Evolutionary conservation across 2,329 filamentous ascomycete species (phyloP).

Genomic region (Acrocalymma vagum): DNA sequence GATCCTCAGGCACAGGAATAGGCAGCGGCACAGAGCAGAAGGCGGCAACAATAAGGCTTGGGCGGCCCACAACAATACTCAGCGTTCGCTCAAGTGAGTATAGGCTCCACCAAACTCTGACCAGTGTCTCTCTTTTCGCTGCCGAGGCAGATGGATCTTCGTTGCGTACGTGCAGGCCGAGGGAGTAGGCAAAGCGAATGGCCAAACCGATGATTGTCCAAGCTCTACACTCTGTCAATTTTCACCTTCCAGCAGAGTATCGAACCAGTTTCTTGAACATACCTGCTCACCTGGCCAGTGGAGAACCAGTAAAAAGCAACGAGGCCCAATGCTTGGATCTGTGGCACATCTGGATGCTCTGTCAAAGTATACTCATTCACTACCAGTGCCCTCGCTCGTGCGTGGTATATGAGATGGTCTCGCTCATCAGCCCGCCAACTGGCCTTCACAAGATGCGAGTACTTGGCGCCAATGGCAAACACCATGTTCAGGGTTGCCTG

Average conservation of each 20-base stretch:
- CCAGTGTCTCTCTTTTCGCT: conserved; percentile 43
- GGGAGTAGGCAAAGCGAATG: conserved; percentile 45
- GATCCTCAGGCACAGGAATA: conserved; percentile 29
- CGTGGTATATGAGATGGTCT: conserved; percentile 50
- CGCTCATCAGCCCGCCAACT: conserved; percentile 31
- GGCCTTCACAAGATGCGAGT: conserved; percentile 43
- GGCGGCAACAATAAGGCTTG: conserved; percentile 46
- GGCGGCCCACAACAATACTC: conserved; percentile 50
- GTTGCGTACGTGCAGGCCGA: conserved; percentile 51
- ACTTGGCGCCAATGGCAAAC: conserved; percentile 52
- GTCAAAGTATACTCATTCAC: conserved; percentile 37
- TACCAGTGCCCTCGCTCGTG: conserved; percentile 45
- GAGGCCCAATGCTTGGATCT: conserved; percentile 49
- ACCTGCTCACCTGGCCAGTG: conserved; percentile 52
- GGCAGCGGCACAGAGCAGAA: conserved; percentile 47
- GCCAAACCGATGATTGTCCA: conserved; percentile 49
- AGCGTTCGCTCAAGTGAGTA: conserved; percentile 51
- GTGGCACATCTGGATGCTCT: conserved; percentile 46
- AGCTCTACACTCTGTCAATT: conserved; percentile 30
- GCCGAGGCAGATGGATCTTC: conserved; percentile 37
- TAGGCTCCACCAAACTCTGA: conserved; percentile 53
- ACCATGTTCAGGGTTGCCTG: conserved; percentile 51
- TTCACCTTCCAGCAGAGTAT: background rate
- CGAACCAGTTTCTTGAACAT: too few relatives aligned
- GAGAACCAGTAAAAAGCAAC: conserved; percentile 51